Conservation (phyloP, 1,139 yeast species). For the Protomyces arabidopsidicola region DNA sequence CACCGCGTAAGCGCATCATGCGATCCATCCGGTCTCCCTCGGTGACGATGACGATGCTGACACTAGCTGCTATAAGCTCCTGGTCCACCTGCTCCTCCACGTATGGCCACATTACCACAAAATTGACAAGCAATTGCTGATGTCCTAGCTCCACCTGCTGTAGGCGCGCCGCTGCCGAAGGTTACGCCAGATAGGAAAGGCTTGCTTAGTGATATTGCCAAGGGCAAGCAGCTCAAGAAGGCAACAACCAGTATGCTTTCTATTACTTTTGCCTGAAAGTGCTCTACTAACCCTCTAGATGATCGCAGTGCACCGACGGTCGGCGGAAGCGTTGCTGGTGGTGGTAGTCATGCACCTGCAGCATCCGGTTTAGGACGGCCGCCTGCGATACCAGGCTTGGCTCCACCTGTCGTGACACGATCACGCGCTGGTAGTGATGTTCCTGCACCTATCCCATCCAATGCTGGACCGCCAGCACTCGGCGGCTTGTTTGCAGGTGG, state of each 20-base stretch:
- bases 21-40: too few relatives aligned
- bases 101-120: neutral
- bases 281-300: slow-evolving; percentile 35
- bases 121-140: neutral
- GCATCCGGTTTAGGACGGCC: slow-evolving; percentile 30
- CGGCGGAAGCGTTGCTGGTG: slow-evolving; percentile 42
- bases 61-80: neutral
- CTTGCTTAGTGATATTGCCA: slow-evolving; percentile 75
- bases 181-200: slow-evolving; percentile 55
- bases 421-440: slow-evolving; percentile 37
- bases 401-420: slow-evolving; percentile 21
- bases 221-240: slow-evolving; percentile 70
- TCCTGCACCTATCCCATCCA: slow-evolving; percentile 35
- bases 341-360: slow-evolving; percentile 31
- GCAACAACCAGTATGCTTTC: slow-evolving; percentile 51
- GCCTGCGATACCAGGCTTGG: slow-evolving; percentile 30
- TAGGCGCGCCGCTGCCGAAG: slow-evolving; percentile 35
- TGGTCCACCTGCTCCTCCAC: neutral
- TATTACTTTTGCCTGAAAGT: too few relatives aligned
- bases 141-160: slow-evolving; percentile 9
- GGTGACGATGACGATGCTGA: neutral
- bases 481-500: slow-evolving; percentile 86
- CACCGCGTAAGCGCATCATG: neutral
- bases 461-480: slow-evolving; percentile 49
- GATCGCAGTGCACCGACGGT: slow-evolving; percentile 60